Base-by-base conservation (phyloP, 2,329 filamentous ascomycete genomes). In the Ampelomyces quisqualis region DNA sequence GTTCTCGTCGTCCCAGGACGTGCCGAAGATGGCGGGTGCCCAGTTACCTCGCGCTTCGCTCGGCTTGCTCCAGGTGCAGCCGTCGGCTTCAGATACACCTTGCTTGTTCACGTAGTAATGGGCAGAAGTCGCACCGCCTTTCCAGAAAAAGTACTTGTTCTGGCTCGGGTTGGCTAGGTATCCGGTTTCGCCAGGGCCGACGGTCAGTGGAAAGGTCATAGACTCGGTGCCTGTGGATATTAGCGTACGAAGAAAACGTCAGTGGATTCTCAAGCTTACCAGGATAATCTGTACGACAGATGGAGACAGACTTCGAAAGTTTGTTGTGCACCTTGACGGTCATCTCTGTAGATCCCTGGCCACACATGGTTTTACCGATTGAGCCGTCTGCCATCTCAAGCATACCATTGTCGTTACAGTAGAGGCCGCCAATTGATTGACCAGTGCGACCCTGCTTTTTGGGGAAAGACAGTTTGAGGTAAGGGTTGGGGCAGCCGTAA, bases 231-330 rank as follows among this genome's bases (percentile, higher is more conserved):
- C 77, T 77, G 5, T 5, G 11, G 2, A 2, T 24, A 14, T 64
- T 2, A 62, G 42, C 30, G 21, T 8, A 19, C n/a, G 7, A 3
- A 6, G 5, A 17, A 7, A 7, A n/a, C n/a, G 4, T 3, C 1
- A 17, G 10, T 8, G 8, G n/a, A 13, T 2, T 15, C 13, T 15
- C n/a, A 14, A 3, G 53, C 68, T 66, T 64, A 78, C 90, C 91
- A 48, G 93, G 93, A 73, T 98, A 98, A 69, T 96, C 90, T 53
- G 93, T 97, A 69, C 89, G 89, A 81, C 93, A 98, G 56, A 95
- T 79, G 30, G 85, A 79, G 19, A 88, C 85, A 29, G 78, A 72
- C 24, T 79, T 64, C 34, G 70, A 62, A 22, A 96, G 77, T 40
- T 84, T 81, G 77, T 95, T 98, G 68, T 84, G 65, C 45, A 95